These are phyloP conservation scores for Iberis amara DNA, from an alignment of 441 rosid genomes.

Conservation along the genomic window DNA sequence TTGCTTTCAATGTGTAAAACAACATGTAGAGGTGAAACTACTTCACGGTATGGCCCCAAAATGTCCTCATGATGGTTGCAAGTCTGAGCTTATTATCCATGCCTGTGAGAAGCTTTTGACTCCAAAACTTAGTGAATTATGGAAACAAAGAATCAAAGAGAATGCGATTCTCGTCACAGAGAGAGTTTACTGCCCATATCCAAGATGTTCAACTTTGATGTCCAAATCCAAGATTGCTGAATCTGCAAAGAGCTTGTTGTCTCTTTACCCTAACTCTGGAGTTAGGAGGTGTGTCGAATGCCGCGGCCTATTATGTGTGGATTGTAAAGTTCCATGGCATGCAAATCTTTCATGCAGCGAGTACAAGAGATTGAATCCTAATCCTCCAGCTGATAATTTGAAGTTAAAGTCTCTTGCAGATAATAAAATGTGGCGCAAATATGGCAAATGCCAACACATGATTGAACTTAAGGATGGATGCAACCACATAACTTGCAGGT, in stretches of 20 bases:
- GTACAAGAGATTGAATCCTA: conserved; percentile 35
- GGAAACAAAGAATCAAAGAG: conserved; percentile 54
- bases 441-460: conserved; percentile 61
- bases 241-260: conserved; percentile 31
- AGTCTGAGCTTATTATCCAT: conserved; percentile 43
- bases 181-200: conserved; percentile 75
- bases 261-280: conserved; percentile 32
- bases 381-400: conserved; percentile 30
- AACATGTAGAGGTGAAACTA: conserved; percentile 75
- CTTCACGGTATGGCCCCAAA: conserved; percentile 52
- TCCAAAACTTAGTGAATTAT: conserved; percentile 42
- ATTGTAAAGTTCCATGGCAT: conserved; percentile 86
- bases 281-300: conserved; percentile 66
- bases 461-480: conserved; percentile 67
- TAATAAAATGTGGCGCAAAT: conserved; percentile 57
- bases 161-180: conserved; percentile 57
- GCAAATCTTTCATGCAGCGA: conserved; percentile 58
- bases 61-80: conserved; percentile 72
- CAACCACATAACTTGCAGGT: conserved; percentile 83
- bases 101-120: conserved; percentile 55
- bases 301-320: conserved; percentile 49
- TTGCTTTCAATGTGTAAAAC: conserved; percentile 74
- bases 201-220: conserved; percentile 77
- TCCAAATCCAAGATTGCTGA: conserved; percentile 45
- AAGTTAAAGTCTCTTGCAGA: conserved; percentile 51